Conservation (phyloP, 768 basidiomycete genomes). For the Leccinum disarticulatum region DNA sequence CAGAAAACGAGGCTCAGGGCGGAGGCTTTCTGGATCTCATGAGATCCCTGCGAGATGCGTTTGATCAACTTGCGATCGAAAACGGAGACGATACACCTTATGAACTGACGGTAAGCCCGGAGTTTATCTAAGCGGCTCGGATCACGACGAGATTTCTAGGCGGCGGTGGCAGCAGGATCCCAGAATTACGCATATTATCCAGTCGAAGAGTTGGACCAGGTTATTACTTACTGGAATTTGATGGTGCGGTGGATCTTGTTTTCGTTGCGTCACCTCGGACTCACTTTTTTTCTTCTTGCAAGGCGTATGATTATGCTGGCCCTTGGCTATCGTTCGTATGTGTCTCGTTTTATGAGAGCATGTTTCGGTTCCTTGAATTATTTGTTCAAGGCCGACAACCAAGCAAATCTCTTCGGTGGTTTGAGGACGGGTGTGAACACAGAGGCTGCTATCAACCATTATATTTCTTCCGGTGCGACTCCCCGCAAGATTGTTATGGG, state of each 20-base stretch:
- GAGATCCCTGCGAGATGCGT: constrained; percentile 59
- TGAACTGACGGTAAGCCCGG: constrained; percentile 44
- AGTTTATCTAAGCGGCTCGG: neutral
- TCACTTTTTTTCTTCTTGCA: constrained; percentile 1
- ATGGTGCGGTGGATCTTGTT: constrained; percentile 48
- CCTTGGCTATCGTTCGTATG: constrained; percentile 65
- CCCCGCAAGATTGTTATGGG: constrained; percentile 68
- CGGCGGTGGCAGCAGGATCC: constrained; percentile 63
- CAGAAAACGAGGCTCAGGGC: constrained; percentile 54
- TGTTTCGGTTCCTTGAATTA: neutral
- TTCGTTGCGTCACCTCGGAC: neutral
- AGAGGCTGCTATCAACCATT: constrained; percentile 63
- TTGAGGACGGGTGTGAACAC: constrained; percentile 63
- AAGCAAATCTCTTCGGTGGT: constrained; percentile 71
- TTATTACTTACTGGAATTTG: constrained; percentile 76
- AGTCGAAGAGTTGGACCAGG: constrained; percentile 62
- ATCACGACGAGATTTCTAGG: constrained; percentile 27
- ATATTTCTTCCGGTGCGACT: constrained; percentile 59
- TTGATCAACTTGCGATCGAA: constrained; percentile 52
- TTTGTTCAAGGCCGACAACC: constrained; percentile 42
- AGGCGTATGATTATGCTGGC: constrained; percentile 78
- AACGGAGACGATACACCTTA: constrained; percentile 67
- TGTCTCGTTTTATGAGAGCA: constrained; percentile 31
- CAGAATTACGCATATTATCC: constrained; percentile 57
- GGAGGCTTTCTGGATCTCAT: constrained; percentile 67